Evolutionary conservation across 306 rosid genomes (phyloP).

Genomic region (Castanospermum australe): DNA sequence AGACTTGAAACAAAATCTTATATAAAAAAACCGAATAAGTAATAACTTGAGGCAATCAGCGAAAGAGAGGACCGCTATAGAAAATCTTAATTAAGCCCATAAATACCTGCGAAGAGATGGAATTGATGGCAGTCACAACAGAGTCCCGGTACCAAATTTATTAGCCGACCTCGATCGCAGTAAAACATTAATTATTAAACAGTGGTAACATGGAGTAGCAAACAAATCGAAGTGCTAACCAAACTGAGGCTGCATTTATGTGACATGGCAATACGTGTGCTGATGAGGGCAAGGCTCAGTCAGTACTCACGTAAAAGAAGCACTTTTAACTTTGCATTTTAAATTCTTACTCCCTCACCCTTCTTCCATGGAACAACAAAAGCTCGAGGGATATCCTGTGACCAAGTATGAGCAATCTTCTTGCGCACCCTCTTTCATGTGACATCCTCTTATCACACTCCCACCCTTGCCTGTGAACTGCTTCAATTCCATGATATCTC

Average conservation of each 20-base stretch:
- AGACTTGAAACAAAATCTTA: too few species aligned
- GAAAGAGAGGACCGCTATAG: too few species aligned
- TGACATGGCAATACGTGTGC: slow-evolving; percentile 8
- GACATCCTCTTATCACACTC: slow-evolving; percentile 34
- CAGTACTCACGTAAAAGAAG: slow-evolving; percentile 62
- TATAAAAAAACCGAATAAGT: too few species aligned
- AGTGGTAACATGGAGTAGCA: background rate
- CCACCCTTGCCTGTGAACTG: slow-evolving; percentile 65
- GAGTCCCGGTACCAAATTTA: slow-evolving; percentile 43
- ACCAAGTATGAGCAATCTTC: slow-evolving; percentile 24
- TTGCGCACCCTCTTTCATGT: slow-evolving; percentile 57
- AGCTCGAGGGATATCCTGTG: slow-evolving; percentile 56
- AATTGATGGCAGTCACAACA: slow-evolving; percentile 67
- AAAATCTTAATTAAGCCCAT: too few species aligned
- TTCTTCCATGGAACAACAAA: slow-evolving; percentile 37
- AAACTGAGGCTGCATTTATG: slow-evolving; percentile 38
- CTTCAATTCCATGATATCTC: slow-evolving; percentile 47
- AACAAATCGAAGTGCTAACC: background rate
- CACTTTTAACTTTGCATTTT: slow-evolving; percentile 33
- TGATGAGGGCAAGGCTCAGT: background rate
- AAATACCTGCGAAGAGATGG: background rate
- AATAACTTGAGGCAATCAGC: too few species aligned
- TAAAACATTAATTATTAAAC: slow-evolving; percentile 34
- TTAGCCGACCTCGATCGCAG: slow-evolving; percentile 15
- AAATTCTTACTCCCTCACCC: slow-evolving; percentile 28